Conservation (phyloP, 176 grass and related monocot species). For the Cenchrus americanus region DNA sequence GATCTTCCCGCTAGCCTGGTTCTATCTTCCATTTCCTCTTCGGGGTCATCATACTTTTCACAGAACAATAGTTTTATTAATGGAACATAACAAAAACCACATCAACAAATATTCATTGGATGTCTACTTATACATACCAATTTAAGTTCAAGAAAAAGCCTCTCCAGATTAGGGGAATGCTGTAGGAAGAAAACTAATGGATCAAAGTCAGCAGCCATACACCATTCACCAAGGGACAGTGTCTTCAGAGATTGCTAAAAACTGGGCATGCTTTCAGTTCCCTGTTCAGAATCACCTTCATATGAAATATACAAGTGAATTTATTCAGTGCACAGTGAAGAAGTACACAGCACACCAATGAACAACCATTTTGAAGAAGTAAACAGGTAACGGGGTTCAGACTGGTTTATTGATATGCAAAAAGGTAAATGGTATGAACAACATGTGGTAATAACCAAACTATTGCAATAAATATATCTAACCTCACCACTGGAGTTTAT, state of each 20-base stretch:
- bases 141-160: slow-evolving; percentile 32
- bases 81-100: background rate
- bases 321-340: background rate
- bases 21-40: background rate
- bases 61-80: background rate
- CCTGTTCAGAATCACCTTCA: slow-evolving; percentile 4
- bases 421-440: background rate
- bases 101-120: background rate
- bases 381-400: background rate
- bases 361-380: background rate
- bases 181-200: slow-evolving; percentile 35
- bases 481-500: background rate
- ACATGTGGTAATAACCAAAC: background rate
- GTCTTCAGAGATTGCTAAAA: slow-evolving; percentile 37
- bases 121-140: slow-evolving; percentile 6
- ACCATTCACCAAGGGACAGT: slow-evolving; percentile 40
- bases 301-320: slow-evolving; percentile 5
- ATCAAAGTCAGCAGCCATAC: slow-evolving; percentile 23
- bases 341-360: background rate
- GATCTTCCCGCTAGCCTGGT: background rate
- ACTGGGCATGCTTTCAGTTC: background rate
- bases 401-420: background rate
- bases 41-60: background rate
- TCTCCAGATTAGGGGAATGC: slow-evolving; percentile 29
- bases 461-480: background rate